Percentiles rank a stretch among this genome's conserved stretches.
phyloP scores from a whole-genome alignment of 1,284 basidiomycete genomes.

The Rhizoctonia solani region DNA sequence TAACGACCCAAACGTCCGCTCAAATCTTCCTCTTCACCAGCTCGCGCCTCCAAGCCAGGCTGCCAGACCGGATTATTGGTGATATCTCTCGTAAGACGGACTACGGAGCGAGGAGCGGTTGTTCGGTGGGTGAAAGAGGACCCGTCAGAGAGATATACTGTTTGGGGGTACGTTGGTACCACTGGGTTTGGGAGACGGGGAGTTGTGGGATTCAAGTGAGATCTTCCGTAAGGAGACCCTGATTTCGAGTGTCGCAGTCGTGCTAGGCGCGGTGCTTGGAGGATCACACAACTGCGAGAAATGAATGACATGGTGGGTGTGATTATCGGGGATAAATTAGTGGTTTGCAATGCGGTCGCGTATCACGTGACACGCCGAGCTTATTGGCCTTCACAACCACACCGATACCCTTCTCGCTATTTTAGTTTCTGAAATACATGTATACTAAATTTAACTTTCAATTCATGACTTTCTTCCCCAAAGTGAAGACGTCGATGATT shows the following conservation, averaged over 20 bases:
- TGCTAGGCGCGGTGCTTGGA: neutral
- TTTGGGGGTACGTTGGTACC: conserved; percentile 82
- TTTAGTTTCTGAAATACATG: no score
- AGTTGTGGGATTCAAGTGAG: conserved; percentile 44
- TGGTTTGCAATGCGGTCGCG: conserved; percentile 9
- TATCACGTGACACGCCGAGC: neutral
- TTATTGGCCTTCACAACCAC: no score
- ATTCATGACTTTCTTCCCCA: no score
- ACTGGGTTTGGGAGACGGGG: conserved; percentile 75
- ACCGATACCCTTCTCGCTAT: neutral
- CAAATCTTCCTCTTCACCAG: conserved; percentile 68
- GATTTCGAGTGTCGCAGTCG: conserved; percentile 3
- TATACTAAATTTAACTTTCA: no score
- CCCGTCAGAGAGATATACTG: conserved; percentile 82
- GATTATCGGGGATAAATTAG: neutral
- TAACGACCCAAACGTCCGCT: conserved; percentile 81
- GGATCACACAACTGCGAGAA: neutral
- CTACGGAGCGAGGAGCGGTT: conserved; percentile 75
- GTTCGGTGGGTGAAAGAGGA: conserved; percentile 83
- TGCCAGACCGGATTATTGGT: conserved; percentile 82
- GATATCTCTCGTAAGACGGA: conserved; percentile 78
- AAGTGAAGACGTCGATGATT: no score
- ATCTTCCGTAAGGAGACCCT: conserved; percentile 38
- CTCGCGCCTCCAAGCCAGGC: conserved; percentile 48
- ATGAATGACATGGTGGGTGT: neutral